Evolutionary conservation across 2,329 filamentous ascomycete species (phyloP).

Genomic region (Fusarium redolens): DNA sequence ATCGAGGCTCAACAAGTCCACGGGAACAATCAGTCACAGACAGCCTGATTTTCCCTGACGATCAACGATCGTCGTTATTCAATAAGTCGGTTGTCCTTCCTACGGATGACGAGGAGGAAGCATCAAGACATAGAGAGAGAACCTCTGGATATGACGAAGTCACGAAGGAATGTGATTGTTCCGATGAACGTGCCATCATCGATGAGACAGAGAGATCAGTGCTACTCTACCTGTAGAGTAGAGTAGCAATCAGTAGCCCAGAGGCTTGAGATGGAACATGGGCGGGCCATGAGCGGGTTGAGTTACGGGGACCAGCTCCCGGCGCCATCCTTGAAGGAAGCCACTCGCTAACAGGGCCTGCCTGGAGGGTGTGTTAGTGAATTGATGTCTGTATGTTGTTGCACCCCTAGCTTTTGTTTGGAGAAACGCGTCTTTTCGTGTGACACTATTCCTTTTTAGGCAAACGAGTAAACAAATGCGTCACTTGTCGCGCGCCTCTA

Average conservation of each 20-base stretch:
- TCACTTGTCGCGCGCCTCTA: conserved; percentile 43
- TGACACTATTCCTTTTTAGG: conserved; percentile 44
- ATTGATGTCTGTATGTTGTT: conserved; percentile 10
- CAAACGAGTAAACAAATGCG: conserved; percentile 54
- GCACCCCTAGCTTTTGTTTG: conserved; percentile 35
- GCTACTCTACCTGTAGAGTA: conserved; percentile 1
- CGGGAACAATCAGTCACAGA: conserved; percentile 21
- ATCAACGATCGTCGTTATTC: conserved; percentile 26
- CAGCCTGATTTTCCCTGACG: conserved; percentile 31
- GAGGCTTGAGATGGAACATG: conserved; percentile 26
- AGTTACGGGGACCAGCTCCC: conserved; percentile 39
- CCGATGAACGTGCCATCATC: conserved; percentile 32
- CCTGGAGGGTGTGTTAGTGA: conserved; percentile 26
- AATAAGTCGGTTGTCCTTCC: conserved; percentile 28
- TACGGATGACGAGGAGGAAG: conserved; percentile 12
- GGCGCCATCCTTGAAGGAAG: conserved; percentile 36
- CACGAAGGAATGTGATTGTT: conserved; percentile 42
- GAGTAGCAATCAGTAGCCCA: not conserved
- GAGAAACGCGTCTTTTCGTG: conserved; percentile 51
- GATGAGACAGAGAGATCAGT: conserved; percentile 36
- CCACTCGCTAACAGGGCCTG: conserved; percentile 17
- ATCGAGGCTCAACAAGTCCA: conserved; percentile 3
- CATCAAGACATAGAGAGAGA: conserved; percentile 8
- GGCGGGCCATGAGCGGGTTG: conserved; percentile 31
- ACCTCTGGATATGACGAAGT: conserved; percentile 23